phyloP scores from a whole-genome alignment of 768 basidiomycete genomes.

The Saitozyma podzolica region DNA sequence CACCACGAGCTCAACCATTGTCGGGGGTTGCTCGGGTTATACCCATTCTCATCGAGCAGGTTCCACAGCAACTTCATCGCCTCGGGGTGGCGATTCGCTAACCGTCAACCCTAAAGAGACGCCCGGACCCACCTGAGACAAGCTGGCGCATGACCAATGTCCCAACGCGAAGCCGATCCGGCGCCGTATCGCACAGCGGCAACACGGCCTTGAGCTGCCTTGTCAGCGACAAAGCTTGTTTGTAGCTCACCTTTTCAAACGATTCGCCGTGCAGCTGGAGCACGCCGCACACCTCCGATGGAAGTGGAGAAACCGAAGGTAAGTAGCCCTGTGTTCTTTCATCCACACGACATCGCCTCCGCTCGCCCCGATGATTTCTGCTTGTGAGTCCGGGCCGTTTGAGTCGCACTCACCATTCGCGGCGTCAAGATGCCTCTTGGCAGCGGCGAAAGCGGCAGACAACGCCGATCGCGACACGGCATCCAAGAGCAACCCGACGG shows the following conservation, averaged over 20 bases:
- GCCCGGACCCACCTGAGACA: slow-evolving; percentile 11
- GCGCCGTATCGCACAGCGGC: slow-evolving; percentile 9
- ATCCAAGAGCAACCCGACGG: slow-evolving; percentile 14
- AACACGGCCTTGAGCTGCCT: slow-evolving; percentile 11
- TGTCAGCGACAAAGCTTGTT: background rate
- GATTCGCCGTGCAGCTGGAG: slow-evolving; percentile 9
- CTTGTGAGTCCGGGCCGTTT: too few species aligned
- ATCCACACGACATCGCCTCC: slow-evolving; percentile 17
- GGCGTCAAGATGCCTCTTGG: slow-evolving; percentile 12
- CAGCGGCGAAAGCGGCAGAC: slow-evolving; percentile 14
- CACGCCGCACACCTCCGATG: slow-evolving; percentile 11
- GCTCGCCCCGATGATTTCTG: slow-evolving; percentile 10
- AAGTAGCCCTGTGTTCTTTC: slow-evolving; percentile 2
- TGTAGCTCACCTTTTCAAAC: slow-evolving; percentile 12
- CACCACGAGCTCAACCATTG: background rate
- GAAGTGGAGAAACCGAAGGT: slow-evolving; percentile 6
- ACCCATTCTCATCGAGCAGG: slow-evolving; percentile 1
- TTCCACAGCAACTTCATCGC: slow-evolving; percentile 14
- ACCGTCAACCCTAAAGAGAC: background rate
- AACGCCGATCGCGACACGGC: slow-evolving; percentile 18
- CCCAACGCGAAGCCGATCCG: slow-evolving; percentile 13
- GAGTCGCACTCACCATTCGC: too few species aligned
- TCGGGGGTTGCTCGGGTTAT: slow-evolving; percentile 5
- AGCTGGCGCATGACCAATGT: slow-evolving; percentile 9
- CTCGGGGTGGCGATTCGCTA: background rate